phyloP scores from a whole-genome alignment of 139 green algal species.

The Pleodorina starrii region DNA sequence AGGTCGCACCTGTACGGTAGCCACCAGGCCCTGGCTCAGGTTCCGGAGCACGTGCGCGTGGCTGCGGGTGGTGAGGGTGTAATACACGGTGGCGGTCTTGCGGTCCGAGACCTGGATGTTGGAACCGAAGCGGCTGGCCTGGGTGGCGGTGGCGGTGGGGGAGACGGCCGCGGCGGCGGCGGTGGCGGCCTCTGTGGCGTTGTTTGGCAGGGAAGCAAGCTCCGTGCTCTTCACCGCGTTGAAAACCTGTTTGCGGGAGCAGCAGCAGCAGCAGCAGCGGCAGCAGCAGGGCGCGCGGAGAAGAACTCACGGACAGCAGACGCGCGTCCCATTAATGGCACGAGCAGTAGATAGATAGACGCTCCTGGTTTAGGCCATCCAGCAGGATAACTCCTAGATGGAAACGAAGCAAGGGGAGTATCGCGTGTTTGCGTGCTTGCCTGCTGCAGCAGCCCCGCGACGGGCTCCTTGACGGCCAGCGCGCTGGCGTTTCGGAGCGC shows the following conservation, averaged over 20 bases:
- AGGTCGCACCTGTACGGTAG: background rate
- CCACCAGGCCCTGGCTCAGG: conserved; percentile 5
- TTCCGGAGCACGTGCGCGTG: conserved; percentile 23
- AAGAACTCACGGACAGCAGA: no score
- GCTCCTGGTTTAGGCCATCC: no score
- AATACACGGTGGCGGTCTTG: background rate
- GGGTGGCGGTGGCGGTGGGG: background rate
- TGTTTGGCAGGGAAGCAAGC: background rate
- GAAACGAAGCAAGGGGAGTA: no score
- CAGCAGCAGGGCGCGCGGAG: no score
- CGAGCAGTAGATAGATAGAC: no score
- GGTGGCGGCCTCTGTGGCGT: background rate
- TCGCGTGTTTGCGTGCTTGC: no score
- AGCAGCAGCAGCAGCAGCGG: no score
- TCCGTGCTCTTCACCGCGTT: background rate
- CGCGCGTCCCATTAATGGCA: no score
- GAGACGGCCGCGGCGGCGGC: background rate
- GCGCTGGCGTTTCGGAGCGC: background rate
- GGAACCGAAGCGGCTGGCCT: background rate
- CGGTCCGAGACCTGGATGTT: background rate
- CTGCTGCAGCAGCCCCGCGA: background rate
- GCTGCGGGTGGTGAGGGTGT: background rate
- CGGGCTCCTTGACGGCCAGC: background rate
- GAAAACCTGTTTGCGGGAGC: no score
- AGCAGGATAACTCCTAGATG: no score